Evolutionary conservation across 129 eudicot species (phyloP).

Genomic region (Centella asiatica): DNA sequence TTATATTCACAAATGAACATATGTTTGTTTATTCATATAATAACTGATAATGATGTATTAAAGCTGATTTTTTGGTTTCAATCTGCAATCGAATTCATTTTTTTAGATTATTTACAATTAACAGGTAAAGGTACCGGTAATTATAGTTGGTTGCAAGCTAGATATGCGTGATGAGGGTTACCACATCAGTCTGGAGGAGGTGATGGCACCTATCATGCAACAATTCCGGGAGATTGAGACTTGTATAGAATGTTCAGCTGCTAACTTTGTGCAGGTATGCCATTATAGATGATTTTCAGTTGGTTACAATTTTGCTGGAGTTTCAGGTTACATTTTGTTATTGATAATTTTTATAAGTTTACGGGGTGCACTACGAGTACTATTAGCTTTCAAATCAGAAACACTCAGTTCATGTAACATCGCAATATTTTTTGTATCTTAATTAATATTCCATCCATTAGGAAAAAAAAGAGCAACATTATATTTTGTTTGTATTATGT

Average conservation of each 20-base stretch:
- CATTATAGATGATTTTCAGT: background rate
- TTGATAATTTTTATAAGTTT: too few species aligned
- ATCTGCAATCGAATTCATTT: background rate
- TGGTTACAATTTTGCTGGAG: background rate
- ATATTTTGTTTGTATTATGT: too few species aligned
- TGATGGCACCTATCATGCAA: slow-evolving; percentile 85
- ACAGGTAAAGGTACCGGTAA: slow-evolving; percentile 72
- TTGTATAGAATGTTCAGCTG: slow-evolving; percentile 96
- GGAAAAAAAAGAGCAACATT: too few species aligned
- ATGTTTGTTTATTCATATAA: background rate
- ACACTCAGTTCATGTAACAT: too few species aligned
- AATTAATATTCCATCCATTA: too few species aligned
- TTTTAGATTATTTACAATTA: background rate
- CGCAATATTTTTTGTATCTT: too few species aligned
- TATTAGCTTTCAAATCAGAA: too few species aligned
- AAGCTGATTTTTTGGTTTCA: background rate
- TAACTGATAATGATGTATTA: background rate
- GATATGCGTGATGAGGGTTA: slow-evolving; percentile 72
- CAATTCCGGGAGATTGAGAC: slow-evolving; percentile 94
- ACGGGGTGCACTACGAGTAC: too few species aligned
- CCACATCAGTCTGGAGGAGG: slow-evolving; percentile 56
- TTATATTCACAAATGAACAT: background rate
- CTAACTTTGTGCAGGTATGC: slow-evolving; percentile 79
- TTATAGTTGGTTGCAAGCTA: slow-evolving; percentile 90
- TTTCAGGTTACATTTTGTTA: background rate